Evolutionary conservation across 2,329 filamentous ascomycete genomes (phyloP).

Genomic region (Colletotrichum siamense): DNA sequence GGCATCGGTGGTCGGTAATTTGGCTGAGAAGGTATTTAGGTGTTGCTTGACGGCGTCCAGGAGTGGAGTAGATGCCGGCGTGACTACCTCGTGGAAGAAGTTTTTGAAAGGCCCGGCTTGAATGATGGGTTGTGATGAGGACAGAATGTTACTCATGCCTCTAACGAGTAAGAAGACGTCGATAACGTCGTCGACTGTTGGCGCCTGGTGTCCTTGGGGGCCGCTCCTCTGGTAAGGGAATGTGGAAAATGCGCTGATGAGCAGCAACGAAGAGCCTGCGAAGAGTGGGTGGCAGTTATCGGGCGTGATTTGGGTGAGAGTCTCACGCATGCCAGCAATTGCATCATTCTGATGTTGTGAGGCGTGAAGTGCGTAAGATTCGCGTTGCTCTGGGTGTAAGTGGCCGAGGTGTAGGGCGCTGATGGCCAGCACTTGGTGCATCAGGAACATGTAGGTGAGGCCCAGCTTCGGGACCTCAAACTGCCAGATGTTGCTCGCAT

Average conservation of each 20-base stretch:
- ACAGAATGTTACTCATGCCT: conserved; percentile 35
- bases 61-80: conserved; percentile 4
- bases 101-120: conserved; percentile 24
- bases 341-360: conserved; percentile 38
- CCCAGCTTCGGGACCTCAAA: conserved; percentile 30
- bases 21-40: background rate
- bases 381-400: conserved; percentile 28
- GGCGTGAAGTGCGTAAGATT: conserved; percentile 29
- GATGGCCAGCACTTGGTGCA: conserved; percentile 37
- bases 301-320: conserved; percentile 28
- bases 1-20: background rate
- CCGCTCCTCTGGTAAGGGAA: conserved; percentile 23
- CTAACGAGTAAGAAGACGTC: conserved; percentile 35
- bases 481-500: conserved; percentile 35
- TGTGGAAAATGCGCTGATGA: conserved; percentile 35
- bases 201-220: conserved; percentile 10
- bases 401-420: conserved; percentile 34
- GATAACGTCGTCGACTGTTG: conserved; percentile 34
- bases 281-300: conserved; percentile 39
- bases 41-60: background rate
- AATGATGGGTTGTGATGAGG: conserved; percentile 26
- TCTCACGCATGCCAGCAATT: conserved; percentile 32
- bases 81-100: conserved; percentile 23
- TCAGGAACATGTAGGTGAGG: conserved; percentile 30
- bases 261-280: conserved; percentile 33